Base-by-base conservation (phyloP, 2,329 filamentous ascomycete genomes). In the Pyrenochaeta sp. region DNA sequence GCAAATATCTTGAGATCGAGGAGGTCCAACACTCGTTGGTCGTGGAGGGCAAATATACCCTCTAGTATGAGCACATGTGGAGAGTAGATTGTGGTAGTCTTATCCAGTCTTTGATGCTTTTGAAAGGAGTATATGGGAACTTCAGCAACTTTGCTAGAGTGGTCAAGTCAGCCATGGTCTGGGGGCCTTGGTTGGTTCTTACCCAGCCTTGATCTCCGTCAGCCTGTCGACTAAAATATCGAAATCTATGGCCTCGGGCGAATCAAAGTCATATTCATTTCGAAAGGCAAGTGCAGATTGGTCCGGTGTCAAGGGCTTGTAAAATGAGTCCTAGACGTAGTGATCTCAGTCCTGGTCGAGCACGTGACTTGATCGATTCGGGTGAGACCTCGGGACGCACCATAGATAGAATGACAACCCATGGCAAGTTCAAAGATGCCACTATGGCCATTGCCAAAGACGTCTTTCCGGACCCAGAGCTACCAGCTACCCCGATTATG, bases 391-490 rank as follows among this genome's bases (percentile, higher is more conserved):
- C n/a, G n/a, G n/a, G n/a, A 55, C 63, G 66, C 80, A 93, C 90
- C 87, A 99, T 97, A 28, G 92, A 96, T 61, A 99, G 74, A 72
- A 99, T 96, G 35, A 96, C 92, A 50, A 99, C 94, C 93, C 94
- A 99, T 43, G 94, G 94, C 53, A 99, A 77, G 73, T 94, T 96
- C 61, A 99, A 77, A 63, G 89, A 87, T 61, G 83, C 87, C 54
- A 97, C 89, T 60, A 99, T 96, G 53, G 93, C 90, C 68, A 95
- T 83, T 21, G 94, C 92, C 40, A 99, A 77, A 6, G 92, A 96
- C 6, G 93, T 96, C 78, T 99, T 99, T 44, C 93, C 86, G 18
- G 93, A 97, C 28, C 94, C 94, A 19, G 93, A 97, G 73, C 90
- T 94, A 24, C 94, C 94, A 55, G 94, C 93, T 61, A 99, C 88